These are phyloP conservation scores for Tetratostichococcus sp. DNA, from an alignment of 139 green algal genomes.

Conservation along the genomic window DNA sequence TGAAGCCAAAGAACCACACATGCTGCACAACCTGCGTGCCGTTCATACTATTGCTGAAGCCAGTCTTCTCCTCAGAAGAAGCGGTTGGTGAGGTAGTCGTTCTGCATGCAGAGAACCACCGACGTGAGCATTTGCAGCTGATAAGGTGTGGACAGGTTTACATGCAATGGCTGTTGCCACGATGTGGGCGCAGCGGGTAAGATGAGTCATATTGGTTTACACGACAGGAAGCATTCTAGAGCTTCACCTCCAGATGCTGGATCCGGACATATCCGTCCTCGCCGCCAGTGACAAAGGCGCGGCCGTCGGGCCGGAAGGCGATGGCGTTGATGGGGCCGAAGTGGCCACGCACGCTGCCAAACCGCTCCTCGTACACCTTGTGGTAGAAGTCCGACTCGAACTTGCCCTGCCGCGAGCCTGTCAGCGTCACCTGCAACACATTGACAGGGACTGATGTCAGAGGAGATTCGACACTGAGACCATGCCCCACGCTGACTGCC, in stretches of 20 bases:
- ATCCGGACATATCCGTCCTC: conserved; percentile 98
- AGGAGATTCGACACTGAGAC: too few relatives aligned
- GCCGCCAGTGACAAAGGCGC: conserved; percentile 62
- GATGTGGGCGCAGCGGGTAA: too few relatives aligned
- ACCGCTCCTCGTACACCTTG: conserved; percentile 96
- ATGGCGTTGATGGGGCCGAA: conserved; percentile 98
- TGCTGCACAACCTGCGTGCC: too few relatives aligned
- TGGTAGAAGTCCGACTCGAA: conserved; percentile 97
- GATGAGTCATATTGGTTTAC: too few relatives aligned
- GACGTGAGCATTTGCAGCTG: not conserved
- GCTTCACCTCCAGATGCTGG: conserved; percentile 86
- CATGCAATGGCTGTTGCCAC: too few relatives aligned
- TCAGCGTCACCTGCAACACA: conserved; percentile 82
- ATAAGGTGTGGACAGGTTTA: not conserved
- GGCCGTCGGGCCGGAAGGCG: conserved; percentile 86
- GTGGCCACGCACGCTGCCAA: conserved; percentile 93
- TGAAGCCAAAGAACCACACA: too few relatives aligned
- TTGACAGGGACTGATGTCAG: too few relatives aligned
- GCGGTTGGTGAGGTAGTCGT: not conserved
- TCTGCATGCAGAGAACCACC: not conserved
- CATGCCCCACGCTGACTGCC: too few relatives aligned
- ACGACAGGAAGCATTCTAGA: not conserved
- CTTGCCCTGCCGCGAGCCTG: conserved; percentile 75
- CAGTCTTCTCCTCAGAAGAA: too few relatives aligned
- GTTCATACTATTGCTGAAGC: too few relatives aligned